Evolutionary conservation across 495 filamentous ascomycete genomes (phyloP).

Genomic region (Tricharina praecox): DNA sequence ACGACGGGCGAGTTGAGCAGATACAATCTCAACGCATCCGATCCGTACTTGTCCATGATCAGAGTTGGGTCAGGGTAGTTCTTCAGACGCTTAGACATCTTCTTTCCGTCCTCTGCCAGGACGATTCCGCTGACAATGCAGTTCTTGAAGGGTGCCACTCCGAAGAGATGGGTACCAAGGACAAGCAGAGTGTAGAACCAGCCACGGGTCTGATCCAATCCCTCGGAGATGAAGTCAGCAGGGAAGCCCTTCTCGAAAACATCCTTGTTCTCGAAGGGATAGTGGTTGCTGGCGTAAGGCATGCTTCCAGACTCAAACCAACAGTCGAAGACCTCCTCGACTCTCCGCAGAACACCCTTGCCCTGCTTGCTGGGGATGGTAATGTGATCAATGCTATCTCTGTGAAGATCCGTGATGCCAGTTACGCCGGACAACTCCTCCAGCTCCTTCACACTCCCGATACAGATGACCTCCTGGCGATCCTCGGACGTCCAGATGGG

Average conservation of each 20-base stretch:
- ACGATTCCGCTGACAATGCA: conserved; percentile 96
- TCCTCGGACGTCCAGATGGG: conserved; percentile 88
- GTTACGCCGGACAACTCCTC: conserved; percentile 77
- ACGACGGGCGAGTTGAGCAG: conserved; percentile 97
- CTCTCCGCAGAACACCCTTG: conserved; percentile 64
- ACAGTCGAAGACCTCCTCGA: conserved; percentile 92
- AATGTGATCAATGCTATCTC: conserved; percentile 88
- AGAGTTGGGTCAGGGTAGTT: conserved; percentile 86
- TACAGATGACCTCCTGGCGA: conserved; percentile 65
- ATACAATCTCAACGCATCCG: conserved; percentile 85
- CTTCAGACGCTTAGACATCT: conserved; percentile 97
- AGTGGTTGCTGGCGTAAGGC: conserved; percentile 87
- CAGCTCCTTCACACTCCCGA: conserved; percentile 74
- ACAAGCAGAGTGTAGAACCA: conserved; percentile 96
- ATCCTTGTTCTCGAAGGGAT: conserved; percentile 84
- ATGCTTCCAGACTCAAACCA: conserved; percentile 75
- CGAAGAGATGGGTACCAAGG: conserved; percentile 80
- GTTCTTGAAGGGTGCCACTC: conserved; percentile 80
- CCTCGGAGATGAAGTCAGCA: conserved; percentile 93
- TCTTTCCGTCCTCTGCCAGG: conserved; percentile 88
- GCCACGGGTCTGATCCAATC: conserved; percentile 81
- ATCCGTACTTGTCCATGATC: conserved; percentile 77
- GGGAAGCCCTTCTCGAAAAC: conserved; percentile 72
- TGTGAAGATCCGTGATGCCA: conserved; percentile 78
- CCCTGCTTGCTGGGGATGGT: conserved; percentile 88